Evolutionary conservation across 2,329 filamentous ascomycete genomes (phyloP).

Genomic region (Massarina eburnea): DNA sequence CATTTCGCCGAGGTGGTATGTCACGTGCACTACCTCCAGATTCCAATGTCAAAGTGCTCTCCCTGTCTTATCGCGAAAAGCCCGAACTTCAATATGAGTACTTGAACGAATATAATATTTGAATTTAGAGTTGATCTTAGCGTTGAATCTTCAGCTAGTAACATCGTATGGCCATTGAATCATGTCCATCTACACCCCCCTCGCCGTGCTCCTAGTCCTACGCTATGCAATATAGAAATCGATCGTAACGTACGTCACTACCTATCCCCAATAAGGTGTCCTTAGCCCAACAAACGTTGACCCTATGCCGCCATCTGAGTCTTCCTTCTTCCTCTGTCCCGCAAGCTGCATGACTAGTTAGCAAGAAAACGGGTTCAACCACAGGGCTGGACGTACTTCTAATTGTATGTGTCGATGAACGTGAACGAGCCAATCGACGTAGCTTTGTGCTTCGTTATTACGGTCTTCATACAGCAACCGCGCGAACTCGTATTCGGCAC

Average conservation of each 20-base stretch:
- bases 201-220: no score
- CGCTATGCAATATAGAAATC: constrained; percentile 35
- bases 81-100: no score
- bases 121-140: no score
- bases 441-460: constrained; percentile 96
- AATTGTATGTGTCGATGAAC: constrained; percentile 90
- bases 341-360: constrained; percentile 47
- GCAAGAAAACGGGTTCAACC: constrained; percentile 1
- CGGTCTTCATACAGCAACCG: constrained; percentile 87
- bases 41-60: no score
- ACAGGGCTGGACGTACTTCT: constrained; percentile 55
- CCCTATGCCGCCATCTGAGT: constrained; percentile 45
- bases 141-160: no score
- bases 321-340: constrained; percentile 72
- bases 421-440: constrained; percentile 97
- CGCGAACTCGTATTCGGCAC: constrained; percentile 95
- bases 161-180: no score
- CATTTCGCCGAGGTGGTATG: no score
- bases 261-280: constrained; percentile 44
- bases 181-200: no score
- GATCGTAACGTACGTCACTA: background rate
- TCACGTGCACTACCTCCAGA: no score
- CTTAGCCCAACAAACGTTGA: constrained; percentile 43
- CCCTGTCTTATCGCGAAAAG: no score
- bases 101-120: no score